These are phyloP conservation scores for Rubia balearica DNA, from an alignment of 305 asterid species.

Conservation along the genomic window DNA sequence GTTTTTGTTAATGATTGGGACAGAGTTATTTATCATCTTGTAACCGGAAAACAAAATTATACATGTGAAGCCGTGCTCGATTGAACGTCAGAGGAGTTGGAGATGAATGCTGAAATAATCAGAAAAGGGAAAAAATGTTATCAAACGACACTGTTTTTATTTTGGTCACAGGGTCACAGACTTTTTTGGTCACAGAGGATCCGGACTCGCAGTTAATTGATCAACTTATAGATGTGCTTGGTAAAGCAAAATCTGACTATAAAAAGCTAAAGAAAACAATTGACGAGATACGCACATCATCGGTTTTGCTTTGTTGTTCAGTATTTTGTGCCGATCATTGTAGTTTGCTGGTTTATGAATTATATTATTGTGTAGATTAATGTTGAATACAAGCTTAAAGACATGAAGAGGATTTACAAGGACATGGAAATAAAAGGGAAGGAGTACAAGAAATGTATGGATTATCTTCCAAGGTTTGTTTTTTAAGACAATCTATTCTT, in stretches of 20 bases:
- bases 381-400: slow-evolving; percentile 90
- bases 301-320: slow-evolving; percentile 39
- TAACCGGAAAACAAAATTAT: too few species aligned
- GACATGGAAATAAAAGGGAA: slow-evolving; percentile 71
- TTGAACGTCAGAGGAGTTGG: too few species aligned
- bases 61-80: too few species aligned
- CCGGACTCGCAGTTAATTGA: slow-evolving; percentile 36
- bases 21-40: too few species aligned
- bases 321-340: slow-evolving; percentile 4
- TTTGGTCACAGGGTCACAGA: not conserved
- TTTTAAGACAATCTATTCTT: not conserved
- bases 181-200: not conserved
- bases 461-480: slow-evolving; percentile 59
- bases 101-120: too few species aligned
- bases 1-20: too few species aligned
- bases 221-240: slow-evolving; percentile 60
- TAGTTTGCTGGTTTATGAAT: not conserved
- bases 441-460: slow-evolving; percentile 68
- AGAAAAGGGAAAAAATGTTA: too few species aligned
- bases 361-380: slow-evolving; percentile 52
- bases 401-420: slow-evolving; percentile 63
- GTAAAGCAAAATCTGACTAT: slow-evolving; percentile 64
- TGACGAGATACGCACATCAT: slow-evolving; percentile 79
- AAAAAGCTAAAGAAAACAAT: slow-evolving; percentile 75
- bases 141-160: not conserved